These are phyloP conservation scores for Xylariaceae sp. DNA, from an alignment of 2,329 filamentous ascomycete genomes.

Conservation along the genomic window DNA sequence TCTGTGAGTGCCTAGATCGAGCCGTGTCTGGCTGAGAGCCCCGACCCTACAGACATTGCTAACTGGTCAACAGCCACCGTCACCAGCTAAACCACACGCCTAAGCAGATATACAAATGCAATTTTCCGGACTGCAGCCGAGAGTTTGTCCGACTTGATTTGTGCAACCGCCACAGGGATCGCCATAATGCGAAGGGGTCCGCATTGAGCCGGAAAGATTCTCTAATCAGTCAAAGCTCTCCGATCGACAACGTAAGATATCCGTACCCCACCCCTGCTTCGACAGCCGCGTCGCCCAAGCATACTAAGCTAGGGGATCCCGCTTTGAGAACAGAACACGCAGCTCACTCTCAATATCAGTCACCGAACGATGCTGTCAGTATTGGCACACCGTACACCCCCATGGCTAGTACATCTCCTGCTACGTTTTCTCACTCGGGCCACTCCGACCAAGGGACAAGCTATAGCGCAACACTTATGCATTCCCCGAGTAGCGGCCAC, in stretches of 20 bases:
- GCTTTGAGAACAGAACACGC: conserved; percentile 39
- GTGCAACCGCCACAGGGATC: conserved; percentile 77
- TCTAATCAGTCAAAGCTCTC: conserved; percentile 51
- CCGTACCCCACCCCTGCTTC: conserved; percentile 41
- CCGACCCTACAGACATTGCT: conserved; percentile 17
- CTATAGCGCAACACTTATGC: conserved; percentile 33
- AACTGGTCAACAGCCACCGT: conserved; percentile 55
- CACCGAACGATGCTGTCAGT: conserved; percentile 41
- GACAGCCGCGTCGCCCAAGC: conserved; percentile 46
- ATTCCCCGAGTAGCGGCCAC: conserved; percentile 41
- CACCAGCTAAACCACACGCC: conserved; percentile 95
- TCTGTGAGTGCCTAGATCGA: conserved; percentile 61
- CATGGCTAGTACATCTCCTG: conserved; percentile 42
- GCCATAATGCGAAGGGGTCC: conserved; percentile 75
- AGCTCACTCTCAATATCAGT: conserved; percentile 43
- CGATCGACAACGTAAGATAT: conserved; percentile 39
- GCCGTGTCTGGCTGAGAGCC: not conserved
- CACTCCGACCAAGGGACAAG: conserved; percentile 39
- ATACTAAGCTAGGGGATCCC: conserved; percentile 41
- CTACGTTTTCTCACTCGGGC: conserved; percentile 34
- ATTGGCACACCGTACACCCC: conserved; percentile 46
- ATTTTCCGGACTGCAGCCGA: conserved; percentile 84
- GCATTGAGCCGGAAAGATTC: conserved; percentile 71
- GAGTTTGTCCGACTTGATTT: conserved; percentile 92
- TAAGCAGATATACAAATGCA: conserved; percentile 91